Evolutionary conservation across 2,329 filamentous ascomycete genomes (phyloP).

Genomic region (Monilinia fructigena): DNA sequence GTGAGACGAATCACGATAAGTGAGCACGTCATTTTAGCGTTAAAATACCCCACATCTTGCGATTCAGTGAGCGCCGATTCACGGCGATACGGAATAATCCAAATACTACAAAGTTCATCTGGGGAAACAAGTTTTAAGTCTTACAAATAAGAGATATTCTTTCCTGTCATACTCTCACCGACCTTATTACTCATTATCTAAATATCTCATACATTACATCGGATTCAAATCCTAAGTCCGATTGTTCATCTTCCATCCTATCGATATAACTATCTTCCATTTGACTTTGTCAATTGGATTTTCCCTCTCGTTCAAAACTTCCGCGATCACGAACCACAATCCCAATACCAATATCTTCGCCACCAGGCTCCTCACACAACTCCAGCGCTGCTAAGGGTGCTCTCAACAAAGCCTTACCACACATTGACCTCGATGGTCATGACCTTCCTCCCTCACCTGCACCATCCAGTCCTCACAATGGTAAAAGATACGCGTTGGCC

Average conservation of each 20-base stretch:
- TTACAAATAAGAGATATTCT: conserved; percentile 2
- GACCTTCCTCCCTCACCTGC: conserved; percentile 87
- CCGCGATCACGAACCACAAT: not conserved
- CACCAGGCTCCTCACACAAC: conserved; percentile 33
- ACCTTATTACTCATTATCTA: not conserved
- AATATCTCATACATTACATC: not conserved
- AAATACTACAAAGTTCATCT: conserved; percentile 4
- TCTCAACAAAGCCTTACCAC: conserved; percentile 39
- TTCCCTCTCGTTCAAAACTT: conserved; percentile 9
- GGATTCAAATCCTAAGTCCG: not conserved
- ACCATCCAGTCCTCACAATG: conserved; percentile 83
- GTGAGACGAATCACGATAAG: conserved; percentile 9
- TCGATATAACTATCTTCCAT: not conserved
- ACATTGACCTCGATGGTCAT: conserved; percentile 78
- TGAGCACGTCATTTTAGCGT: conserved; percentile 24
- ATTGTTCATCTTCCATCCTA: not conserved
- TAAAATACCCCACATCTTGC: conserved; percentile 18
- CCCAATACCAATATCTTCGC: conserved; percentile 35
- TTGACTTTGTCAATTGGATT: conserved; percentile 11
- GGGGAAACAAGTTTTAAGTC: conserved; percentile 12
- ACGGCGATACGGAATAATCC: conserved; percentile 3
- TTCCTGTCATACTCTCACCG: not conserved
- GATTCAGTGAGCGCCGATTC: conserved; percentile 12
- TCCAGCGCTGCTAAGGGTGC: conserved; percentile 33
- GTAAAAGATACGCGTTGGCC: conserved; percentile 86